phyloP scores from a whole-genome alignment of 495 filamentous ascomycete genomes.

The Podospora bellae-mahoneyi region DNA sequence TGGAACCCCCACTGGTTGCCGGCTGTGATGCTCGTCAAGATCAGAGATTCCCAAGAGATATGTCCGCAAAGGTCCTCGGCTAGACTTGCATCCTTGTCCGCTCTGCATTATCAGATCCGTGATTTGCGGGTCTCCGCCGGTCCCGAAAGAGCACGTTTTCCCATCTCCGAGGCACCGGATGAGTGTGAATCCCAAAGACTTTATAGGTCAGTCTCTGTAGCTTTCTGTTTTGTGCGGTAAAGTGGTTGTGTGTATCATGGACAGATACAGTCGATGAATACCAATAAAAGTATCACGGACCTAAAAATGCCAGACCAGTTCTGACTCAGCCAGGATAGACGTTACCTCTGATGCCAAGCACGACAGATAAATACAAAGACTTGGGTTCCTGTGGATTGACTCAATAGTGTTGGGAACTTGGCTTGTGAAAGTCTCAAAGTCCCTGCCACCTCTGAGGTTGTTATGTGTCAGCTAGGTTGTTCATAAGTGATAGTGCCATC shows the following conservation, averaged over 20 bases:
- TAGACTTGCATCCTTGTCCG: constrained; percentile 17
- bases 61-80: constrained; percentile 10
- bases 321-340: too few relatives aligned
- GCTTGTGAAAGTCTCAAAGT: neutral
- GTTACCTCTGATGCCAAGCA: neutral
- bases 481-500: neutral
- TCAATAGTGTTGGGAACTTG: neutral
- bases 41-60: constrained; percentile 17
- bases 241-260: too few relatives aligned
- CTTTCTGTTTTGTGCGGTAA: neutral
- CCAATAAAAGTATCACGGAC: too few relatives aligned
- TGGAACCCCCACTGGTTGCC: constrained; percentile 1
- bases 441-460: neutral
- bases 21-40: constrained; percentile 1
- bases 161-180: constrained; percentile 17
- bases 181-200: neutral
- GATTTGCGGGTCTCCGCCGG: constrained; percentile 23
- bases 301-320: neutral
- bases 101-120: constrained; percentile 25
- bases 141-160: constrained; percentile 4
- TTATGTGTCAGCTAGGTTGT: neutral
- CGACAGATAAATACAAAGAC: neutral
- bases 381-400: neutral
- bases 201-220: neutral
- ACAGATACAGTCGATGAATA: too few relatives aligned